Conservation (phyloP, 2,329 filamentous ascomycete species). For the Pseudogymnoascus sp. region DNA sequence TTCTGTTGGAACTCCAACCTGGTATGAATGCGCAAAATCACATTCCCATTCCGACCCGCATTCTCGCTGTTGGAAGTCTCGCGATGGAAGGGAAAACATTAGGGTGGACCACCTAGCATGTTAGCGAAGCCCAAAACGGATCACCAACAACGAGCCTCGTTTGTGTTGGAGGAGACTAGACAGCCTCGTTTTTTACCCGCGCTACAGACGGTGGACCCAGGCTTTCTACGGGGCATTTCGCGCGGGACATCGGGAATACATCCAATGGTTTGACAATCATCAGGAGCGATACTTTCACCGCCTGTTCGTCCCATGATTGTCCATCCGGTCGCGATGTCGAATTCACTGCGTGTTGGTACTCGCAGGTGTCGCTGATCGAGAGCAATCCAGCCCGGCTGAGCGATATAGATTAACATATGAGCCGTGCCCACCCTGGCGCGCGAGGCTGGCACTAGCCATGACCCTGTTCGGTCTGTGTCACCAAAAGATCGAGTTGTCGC, state of each 20-base stretch:
- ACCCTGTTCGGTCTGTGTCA: neutral
- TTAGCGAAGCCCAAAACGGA: slow-evolving; percentile 4
- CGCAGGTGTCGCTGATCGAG: neutral
- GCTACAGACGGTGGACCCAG: slow-evolving; percentile 4
- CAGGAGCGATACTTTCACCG: neutral
- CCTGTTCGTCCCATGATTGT: neutral
- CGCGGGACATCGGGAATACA: neutral
- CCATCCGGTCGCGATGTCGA: neutral
- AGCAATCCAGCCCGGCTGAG: neutral
- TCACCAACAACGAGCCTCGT: neutral
- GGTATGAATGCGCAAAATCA: neutral
- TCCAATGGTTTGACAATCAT: neutral
- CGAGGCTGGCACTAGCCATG: neutral
- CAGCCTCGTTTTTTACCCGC: slow-evolving; percentile 2
- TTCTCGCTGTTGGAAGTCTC: neutral
- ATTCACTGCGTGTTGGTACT: neutral
- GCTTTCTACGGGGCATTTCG: slow-evolving; percentile 2
- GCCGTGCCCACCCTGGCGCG: slow-evolving; percentile 2
- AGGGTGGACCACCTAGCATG: neutral
- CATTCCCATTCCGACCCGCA: slow-evolving; percentile 4
- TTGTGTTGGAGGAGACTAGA: slow-evolving; percentile 1
- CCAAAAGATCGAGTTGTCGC: neutral
- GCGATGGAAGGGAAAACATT: neutral
- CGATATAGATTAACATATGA: neutral
- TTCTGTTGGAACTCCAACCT: neutral